Evolutionary conservation across 2,329 filamentous ascomycete species (phyloP).

Genomic region (Colletotrichum horii): DNA sequence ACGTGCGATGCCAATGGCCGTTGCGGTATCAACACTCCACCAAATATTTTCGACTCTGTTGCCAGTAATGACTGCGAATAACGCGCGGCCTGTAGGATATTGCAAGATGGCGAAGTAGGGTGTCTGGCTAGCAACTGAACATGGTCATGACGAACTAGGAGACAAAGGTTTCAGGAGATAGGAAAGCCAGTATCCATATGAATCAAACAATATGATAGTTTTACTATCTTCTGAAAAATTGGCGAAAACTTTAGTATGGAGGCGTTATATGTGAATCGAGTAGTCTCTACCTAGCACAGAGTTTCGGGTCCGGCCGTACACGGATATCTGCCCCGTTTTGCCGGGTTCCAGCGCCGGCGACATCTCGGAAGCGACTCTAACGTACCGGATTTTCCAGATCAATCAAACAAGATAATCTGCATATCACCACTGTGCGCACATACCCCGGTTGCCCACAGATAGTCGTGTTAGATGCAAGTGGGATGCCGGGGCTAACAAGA

Average conservation of each 20-base stretch:
- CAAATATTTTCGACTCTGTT: not conserved
- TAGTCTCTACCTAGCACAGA: not conserved
- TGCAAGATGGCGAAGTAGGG: not conserved
- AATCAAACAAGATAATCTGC: not conserved
- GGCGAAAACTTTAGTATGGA: not conserved
- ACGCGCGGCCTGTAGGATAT: not conserved
- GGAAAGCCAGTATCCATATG: not conserved
- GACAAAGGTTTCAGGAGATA: not conserved
- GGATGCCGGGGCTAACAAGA: not conserved
- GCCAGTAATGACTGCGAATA: not conserved
- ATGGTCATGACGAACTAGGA: not conserved
- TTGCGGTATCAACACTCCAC: not conserved
- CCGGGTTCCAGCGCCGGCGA: not conserved
- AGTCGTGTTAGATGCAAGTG: not conserved
- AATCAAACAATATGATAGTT: not conserved
- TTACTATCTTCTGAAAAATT: not conserved
- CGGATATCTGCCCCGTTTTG: not conserved
- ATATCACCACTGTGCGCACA: not conserved
- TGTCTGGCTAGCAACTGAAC: not conserved
- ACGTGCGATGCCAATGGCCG: not conserved
- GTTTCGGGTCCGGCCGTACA: not conserved
- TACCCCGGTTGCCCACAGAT: not conserved
- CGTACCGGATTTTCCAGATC: accelerated
- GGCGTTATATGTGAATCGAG: not conserved
- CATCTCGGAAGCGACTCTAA: not conserved